Percentiles rank a stretch among this genome's conserved stretches.
Evolutionary conservation across 345 rosid species (phyloP).

Genomic region (Pugionium cornutum): DNA sequence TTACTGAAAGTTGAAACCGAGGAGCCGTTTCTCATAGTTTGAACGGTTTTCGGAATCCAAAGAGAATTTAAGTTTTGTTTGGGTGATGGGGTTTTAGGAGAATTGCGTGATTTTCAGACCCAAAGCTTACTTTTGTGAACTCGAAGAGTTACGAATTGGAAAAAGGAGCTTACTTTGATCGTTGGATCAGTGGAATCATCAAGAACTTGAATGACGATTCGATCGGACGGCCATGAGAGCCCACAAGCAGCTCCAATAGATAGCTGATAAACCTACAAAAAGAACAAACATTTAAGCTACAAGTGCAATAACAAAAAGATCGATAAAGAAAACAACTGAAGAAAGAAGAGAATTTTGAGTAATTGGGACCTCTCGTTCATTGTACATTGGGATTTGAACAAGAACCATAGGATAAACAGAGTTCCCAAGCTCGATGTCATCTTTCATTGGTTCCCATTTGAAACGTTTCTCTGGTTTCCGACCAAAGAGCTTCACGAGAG

Average conservation of each 20-base stretch:
- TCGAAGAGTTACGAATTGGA: neutral
- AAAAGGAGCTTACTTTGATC: conserved; percentile 57
- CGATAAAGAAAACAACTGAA: neutral
- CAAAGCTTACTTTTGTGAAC: neutral
- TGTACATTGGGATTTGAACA: conserved; percentile 97
- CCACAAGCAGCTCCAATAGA: conserved; percentile 98
- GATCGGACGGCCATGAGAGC: conserved; percentile 95
- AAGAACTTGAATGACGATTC: conserved; percentile 83
- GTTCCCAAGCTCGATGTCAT: conserved; percentile 83
- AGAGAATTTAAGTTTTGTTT: neutral
- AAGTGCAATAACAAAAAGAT: neutral
- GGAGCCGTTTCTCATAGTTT: too few relatives aligned
- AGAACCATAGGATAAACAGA: conserved; percentile 84
- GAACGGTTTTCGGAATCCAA: neutral
- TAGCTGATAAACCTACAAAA: conserved; percentile 65
- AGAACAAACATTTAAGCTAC: neutral
- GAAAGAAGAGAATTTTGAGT: neutral
- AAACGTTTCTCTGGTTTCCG: conserved; percentile 77
- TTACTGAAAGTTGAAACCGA: neutral
- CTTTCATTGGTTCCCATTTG: conserved; percentile 82
- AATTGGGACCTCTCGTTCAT: conserved; percentile 79
- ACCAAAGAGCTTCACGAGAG: conserved; percentile 70
- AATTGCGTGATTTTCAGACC: neutral
- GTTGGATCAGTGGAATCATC: conserved; percentile 93
- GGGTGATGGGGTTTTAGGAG: neutral